Conservation (phyloP, 177 flowering plant genomes). For the Vitis hybrid region DNA sequence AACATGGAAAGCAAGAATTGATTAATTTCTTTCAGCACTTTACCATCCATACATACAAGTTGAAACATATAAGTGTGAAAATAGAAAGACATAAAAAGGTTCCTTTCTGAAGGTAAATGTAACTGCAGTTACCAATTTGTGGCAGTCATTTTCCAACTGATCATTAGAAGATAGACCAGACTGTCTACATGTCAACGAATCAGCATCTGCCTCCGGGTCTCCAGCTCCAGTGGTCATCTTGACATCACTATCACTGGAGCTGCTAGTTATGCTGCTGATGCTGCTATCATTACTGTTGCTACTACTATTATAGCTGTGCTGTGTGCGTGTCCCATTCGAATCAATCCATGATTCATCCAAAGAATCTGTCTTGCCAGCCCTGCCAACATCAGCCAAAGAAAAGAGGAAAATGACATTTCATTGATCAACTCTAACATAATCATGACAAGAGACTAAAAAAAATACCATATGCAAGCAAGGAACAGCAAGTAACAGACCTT, state of each 20-base stretch:
- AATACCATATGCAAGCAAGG: not conserved
- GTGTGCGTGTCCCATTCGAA: conserved; percentile 29
- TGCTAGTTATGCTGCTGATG: conserved; percentile 72
- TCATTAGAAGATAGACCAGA: conserved; percentile 72
- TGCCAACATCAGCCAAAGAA: conserved; percentile 25
- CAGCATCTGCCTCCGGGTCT: conserved; percentile 98
- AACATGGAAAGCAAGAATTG: not conserved
- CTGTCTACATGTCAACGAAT: conserved; percentile 76
- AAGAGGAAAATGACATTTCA: conserved; percentile 11
- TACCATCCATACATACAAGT: not conserved
- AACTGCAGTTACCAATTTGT: conserved; percentile 48
- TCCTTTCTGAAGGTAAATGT: not conserved
- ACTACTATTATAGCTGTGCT: conserved; percentile 61
- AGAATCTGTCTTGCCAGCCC: conserved; percentile 42
- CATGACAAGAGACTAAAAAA: conserved; percentile 1
- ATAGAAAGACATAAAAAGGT: not conserved
- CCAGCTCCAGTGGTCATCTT: conserved; percentile 46
- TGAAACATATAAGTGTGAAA: no score
- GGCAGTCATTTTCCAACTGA: conserved; percentile 51
- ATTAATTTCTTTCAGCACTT: not conserved
- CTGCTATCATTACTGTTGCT: conserved; percentile 87
- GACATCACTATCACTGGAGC: conserved; percentile 83
- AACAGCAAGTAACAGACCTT: not conserved
- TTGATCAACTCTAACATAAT: conserved; percentile 7
- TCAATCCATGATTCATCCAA: conserved; percentile 49